These are phyloP conservation scores for Umbelopsis vinacea DNA, from an alignment of 192 early-diverging fungal species.

Conservation along the genomic window DNA sequence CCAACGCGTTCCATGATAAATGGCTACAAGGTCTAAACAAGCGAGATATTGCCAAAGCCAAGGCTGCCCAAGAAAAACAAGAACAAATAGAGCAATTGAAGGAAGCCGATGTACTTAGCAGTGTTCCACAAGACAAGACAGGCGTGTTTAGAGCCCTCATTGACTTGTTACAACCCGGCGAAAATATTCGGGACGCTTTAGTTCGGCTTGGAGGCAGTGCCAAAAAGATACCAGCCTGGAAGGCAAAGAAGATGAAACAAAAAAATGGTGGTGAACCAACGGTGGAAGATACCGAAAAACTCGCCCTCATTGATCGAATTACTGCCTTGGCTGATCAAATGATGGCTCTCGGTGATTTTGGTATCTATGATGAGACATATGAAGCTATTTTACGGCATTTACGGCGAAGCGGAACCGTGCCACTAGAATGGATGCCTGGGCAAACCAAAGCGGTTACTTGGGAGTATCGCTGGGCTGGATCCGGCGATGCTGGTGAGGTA, in stretches of 20 bases:
- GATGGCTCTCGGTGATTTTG: constrained; percentile 69
- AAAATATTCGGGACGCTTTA: constrained; percentile 63
- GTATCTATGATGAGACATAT: constrained; percentile 72
- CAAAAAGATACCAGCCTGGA: constrained; percentile 43
- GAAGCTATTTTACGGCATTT: constrained; percentile 70
- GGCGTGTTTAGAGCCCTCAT: constrained; percentile 62
- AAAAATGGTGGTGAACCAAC: constrained; percentile 41
- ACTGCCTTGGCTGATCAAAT: constrained; percentile 73
- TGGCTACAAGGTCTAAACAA: constrained; percentile 72
- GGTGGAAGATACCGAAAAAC: constrained; percentile 33
- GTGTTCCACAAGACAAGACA: constrained; percentile 52
- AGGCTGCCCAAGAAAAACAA: constrained; percentile 54
- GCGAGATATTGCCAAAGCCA: constrained; percentile 60
- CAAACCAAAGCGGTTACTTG: neutral
- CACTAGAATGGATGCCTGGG: constrained; percentile 63
- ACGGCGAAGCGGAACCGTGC: constrained; percentile 58
- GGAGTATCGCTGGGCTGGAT: constrained; percentile 29
- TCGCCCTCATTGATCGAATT: constrained; percentile 58
- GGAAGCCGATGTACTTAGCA: constrained; percentile 49
- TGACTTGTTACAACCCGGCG: constrained; percentile 59
- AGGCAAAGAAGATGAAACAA: constrained; percentile 39
- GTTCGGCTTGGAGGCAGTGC: constrained; percentile 55
- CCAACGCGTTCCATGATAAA: constrained; percentile 69
- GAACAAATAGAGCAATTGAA: constrained; percentile 43
- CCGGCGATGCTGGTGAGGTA: constrained; percentile 8